Percentiles rank a stretch among this genome's conserved stretches.
Evolutionary conservation across 1,284 basidiomycete genomes (phyloP).

Genomic region (Leccinum subrobustum): DNA sequence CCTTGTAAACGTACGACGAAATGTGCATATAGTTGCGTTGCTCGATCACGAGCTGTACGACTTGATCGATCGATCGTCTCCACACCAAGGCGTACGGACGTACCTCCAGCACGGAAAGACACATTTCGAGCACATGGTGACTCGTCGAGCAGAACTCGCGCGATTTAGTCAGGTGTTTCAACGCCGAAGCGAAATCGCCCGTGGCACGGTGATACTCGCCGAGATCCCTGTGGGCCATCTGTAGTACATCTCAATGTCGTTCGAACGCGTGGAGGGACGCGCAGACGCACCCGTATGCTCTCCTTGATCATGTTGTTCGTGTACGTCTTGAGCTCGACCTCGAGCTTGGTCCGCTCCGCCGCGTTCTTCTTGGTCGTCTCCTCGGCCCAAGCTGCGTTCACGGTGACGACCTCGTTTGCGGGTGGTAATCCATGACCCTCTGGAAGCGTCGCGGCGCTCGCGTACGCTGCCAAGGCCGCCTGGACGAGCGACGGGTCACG

Average conservation of each 20-base stretch:
- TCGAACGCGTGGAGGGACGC: background rate
- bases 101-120: constrained; percentile 76
- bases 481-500: constrained; percentile 64
- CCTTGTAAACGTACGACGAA: constrained; percentile 87
- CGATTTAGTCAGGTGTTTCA: constrained; percentile 81
- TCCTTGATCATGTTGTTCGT: constrained; percentile 93
- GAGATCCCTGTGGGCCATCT: constrained; percentile 82
- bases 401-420: constrained; percentile 43
- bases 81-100: background rate
- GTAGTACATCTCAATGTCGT: background rate
- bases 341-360: constrained; percentile 70
- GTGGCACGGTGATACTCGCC: constrained; percentile 70
- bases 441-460: constrained; percentile 42
- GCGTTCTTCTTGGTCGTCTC: constrained; percentile 57
- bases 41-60: constrained; percentile 70
- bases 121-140: constrained; percentile 86
- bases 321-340: constrained; percentile 88
- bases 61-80: background rate
- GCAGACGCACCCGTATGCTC: constrained; percentile 69
- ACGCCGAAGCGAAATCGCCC: constrained; percentile 67
- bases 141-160: constrained; percentile 85
- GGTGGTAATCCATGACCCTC: constrained; percentile 46
- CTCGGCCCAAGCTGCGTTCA: constrained; percentile 67
- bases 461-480: constrained; percentile 54
- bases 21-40: constrained; percentile 82